Conservation (phyloP, 257 asterid species). For the Ehretia macrophylla region DNA sequence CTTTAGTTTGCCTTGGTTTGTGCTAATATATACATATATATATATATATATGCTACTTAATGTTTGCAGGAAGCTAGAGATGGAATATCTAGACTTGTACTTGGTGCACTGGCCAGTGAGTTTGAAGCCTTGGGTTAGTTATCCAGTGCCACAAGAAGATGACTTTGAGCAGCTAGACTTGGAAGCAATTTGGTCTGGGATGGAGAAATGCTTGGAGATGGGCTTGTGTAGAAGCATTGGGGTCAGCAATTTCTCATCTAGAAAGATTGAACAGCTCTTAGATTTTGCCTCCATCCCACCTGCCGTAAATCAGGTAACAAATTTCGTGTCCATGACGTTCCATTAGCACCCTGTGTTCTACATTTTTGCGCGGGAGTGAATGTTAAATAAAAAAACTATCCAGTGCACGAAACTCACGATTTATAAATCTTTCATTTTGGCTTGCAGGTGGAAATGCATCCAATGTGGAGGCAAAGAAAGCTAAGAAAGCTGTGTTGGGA, state of each 20-base stretch:
- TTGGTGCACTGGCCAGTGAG: constrained; percentile 90
- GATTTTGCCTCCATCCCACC: constrained; percentile 52
- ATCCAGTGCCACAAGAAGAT: constrained; percentile 53
- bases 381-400: too few species aligned
- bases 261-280: constrained; percentile 42
- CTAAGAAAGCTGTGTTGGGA: constrained; percentile 47
- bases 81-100: constrained; percentile 78
- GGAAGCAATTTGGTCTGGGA: constrained; percentile 62
- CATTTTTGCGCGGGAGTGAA: too few species aligned
- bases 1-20: too few species aligned
- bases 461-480: constrained; percentile 81
- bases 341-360: too few species aligned
- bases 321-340: too few species aligned
- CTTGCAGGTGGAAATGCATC: constrained; percentile 74
- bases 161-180: constrained; percentile 55
- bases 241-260: constrained; percentile 71
- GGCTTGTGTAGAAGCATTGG: constrained; percentile 72
- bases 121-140: constrained; percentile 53
- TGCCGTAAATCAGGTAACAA: constrained; percentile 47
- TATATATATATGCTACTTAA: neutral
- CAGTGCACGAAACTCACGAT: too few species aligned
- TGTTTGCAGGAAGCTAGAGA: constrained; percentile 46
- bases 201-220: constrained; percentile 72
- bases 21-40: too few species aligned
- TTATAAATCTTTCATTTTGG: too few species aligned